Conservation (phyloP, 768 basidiomycete genomes). For the Xerocomellus chrysenteron region DNA sequence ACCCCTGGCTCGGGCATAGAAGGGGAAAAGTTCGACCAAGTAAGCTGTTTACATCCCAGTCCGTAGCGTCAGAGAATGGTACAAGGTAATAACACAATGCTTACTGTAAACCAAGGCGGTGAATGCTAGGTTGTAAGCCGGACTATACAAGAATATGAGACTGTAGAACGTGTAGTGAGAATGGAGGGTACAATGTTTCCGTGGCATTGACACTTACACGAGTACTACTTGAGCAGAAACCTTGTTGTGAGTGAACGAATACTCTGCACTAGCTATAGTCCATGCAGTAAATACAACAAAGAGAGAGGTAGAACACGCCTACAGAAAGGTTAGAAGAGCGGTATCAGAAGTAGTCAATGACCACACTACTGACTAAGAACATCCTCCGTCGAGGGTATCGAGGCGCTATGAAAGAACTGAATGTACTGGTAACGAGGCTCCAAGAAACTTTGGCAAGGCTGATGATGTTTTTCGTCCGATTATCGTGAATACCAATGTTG, state of each 20-base stretch:
- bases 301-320: conserved; percentile 17
- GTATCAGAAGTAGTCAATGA: background rate
- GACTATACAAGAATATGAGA: conserved; percentile 19
- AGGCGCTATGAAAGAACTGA: conserved; percentile 4
- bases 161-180: background rate
- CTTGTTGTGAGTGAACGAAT: conserved; percentile 10
- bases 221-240: conserved; percentile 7
- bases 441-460: conserved; percentile 13
- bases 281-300: conserved; percentile 15
- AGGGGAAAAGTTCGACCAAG: conserved; percentile 68
- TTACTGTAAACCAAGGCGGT: conserved; percentile 10
- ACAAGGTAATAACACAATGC: background rate
- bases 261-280: conserved; percentile 21
- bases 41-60: background rate
- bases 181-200: background rate
- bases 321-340: background rate
- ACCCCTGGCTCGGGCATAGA: conserved; percentile 58
- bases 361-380: conserved; percentile 11
- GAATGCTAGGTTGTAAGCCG: conserved; percentile 15
- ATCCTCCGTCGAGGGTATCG: conserved; percentile 17
- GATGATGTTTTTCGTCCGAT: conserved; percentile 16
- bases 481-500: conserved; percentile 20
- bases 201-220: conserved; percentile 1
- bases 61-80: background rate
- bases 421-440: conserved; percentile 6